Evolutionary conservation across 2,329 filamentous ascomycete genomes (phyloP).

Genomic region (Nemania diffusa): DNA sequence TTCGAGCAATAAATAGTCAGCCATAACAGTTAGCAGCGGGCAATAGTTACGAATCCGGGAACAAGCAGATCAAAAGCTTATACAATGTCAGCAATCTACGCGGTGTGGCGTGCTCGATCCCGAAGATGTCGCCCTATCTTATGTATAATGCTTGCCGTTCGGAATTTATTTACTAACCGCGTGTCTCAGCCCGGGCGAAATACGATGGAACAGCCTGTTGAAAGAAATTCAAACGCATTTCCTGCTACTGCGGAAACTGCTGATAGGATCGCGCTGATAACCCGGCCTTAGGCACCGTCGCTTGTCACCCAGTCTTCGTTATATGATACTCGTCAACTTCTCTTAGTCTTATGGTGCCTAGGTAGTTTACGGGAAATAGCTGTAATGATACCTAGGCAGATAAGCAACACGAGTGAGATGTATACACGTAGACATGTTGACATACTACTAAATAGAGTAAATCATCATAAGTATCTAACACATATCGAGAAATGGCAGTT

Average conservation of each 20-base stretch:
- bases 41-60: background rate
- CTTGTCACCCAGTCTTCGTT: background rate
- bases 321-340: background rate
- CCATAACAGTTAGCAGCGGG: background rate
- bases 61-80: background rate
- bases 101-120: background rate
- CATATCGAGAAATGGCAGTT: background rate
- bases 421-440: background rate
- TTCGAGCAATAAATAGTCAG: conserved; percentile 1
- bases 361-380: background rate
- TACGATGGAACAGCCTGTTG: background rate
- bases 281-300: background rate
- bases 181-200: background rate
- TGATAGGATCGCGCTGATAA: background rate
- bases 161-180: background rate
- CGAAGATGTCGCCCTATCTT: background rate
- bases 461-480: background rate
- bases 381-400: too few species aligned
- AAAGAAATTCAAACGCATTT: background rate
- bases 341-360: background rate
- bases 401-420: background rate
- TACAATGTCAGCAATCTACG: background rate
- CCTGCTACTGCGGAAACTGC: too few species aligned
- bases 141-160: background rate
- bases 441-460: background rate